Conservation (phyloP, 1,284 basidiomycete genomes). For the Leccinum griseonigrum region DNA sequence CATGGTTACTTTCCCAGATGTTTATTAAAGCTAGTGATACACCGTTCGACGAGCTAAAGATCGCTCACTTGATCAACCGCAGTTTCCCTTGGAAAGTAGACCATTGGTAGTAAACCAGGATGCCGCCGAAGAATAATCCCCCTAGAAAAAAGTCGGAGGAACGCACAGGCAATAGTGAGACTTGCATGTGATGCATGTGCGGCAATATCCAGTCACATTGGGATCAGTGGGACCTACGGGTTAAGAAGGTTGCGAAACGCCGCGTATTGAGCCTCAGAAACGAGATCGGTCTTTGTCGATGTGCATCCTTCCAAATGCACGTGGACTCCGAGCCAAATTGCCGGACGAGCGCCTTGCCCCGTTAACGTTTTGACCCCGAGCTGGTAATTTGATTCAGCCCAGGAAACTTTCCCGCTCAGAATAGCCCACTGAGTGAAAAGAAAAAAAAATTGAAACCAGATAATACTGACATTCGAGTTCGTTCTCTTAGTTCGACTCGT, state of each 20-base stretch:
- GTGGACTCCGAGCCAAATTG: background rate
- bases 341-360: background rate
- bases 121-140: background rate
- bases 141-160: background rate
- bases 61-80: background rate
- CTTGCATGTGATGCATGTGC: background rate
- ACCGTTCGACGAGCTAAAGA: background rate
- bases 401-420: background rate
- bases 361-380: background rate
- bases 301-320: background rate
- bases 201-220: background rate
- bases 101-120: background rate
- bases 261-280: background rate
- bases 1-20: background rate
- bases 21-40: background rate
- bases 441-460: too few relatives aligned
- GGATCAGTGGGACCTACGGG: background rate
- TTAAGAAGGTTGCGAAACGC: background rate
- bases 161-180: background rate
- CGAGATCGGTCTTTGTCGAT: background rate
- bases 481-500: too few relatives aligned
- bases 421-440: too few relatives aligned
- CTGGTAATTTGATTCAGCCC: background rate
- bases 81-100: background rate
- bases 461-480: too few relatives aligned